These are phyloP conservation scores for Luffa aegyptiaca DNA, from an alignment of 306 rosid species.

Conservation along the genomic window DNA sequence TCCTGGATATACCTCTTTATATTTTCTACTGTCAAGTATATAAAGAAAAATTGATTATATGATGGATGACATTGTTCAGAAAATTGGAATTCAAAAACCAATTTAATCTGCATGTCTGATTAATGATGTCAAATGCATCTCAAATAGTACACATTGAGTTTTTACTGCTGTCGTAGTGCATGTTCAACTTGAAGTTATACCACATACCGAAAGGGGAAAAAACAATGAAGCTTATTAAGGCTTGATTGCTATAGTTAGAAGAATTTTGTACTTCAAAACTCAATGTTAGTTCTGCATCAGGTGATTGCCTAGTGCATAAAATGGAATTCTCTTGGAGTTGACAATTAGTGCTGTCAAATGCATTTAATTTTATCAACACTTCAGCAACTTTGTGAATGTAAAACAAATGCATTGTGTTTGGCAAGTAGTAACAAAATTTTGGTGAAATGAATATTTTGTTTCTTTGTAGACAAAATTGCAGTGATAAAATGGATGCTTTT, in stretches of 20 bases:
- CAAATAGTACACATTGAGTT: not conserved
- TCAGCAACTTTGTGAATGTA: not conserved
- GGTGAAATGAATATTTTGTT: conserved; percentile 14
- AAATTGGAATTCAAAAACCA: not conserved
- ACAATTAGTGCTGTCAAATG: not conserved
- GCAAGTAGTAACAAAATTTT: not conserved
- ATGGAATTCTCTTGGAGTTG: not conserved
- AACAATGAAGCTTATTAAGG: not conserved
- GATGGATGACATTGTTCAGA: not conserved
- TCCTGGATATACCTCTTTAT: not conserved
- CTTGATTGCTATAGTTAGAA: not conserved
- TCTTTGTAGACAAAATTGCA: conserved; percentile 57
- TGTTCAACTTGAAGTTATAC: not conserved
- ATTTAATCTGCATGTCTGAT: not conserved
- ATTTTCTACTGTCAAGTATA: not conserved
- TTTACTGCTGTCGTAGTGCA: not conserved
- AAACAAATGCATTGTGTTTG: not conserved
- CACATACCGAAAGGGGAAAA: not conserved
- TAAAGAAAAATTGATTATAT: not conserved
- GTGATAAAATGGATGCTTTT: conserved; percentile 61
- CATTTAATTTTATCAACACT: not conserved
- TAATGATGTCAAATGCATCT: not conserved
- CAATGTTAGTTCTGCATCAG: not conserved
- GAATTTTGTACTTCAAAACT: not conserved
- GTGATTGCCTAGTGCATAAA: not conserved